Conservation (phyloP, 257 asterid species). For the Anisodus acutangulus region DNA sequence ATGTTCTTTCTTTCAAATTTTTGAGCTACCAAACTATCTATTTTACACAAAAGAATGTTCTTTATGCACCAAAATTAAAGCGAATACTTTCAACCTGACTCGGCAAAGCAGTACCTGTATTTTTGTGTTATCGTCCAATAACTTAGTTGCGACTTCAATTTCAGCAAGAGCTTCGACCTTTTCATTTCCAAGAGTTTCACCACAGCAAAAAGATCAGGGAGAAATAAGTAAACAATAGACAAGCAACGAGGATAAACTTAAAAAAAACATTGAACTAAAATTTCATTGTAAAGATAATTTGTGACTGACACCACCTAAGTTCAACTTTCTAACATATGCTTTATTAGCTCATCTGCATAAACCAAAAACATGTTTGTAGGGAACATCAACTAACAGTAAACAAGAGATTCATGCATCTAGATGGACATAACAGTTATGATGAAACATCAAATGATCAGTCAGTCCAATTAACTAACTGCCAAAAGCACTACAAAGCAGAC, state of each 20-base stretch:
- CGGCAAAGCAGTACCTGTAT: constrained; percentile 57
- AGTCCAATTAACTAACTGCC: neutral
- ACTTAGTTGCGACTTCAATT: constrained; percentile 89
- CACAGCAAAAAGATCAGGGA: constrained; percentile 9
- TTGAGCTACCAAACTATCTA: neutral
- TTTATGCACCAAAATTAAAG: neutral
- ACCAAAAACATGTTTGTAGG: neutral
- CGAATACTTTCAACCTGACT: constrained; percentile 21
- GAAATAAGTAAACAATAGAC: constrained; percentile 19
- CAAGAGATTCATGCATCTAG: neutral
- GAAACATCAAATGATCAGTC: constrained; percentile 12
- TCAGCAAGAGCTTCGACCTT: constrained; percentile 98
- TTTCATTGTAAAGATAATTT: neutral
- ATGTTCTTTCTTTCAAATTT: neutral
- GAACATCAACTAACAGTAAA: constrained; percentile 19
- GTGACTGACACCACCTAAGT: neutral
- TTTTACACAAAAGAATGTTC: neutral
- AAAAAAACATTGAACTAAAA: neutral
- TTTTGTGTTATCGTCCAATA: constrained; percentile 62
- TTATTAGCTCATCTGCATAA: neutral
- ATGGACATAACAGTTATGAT: constrained; percentile 3
- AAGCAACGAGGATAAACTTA: neutral
- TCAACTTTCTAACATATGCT: neutral
- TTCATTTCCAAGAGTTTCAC: constrained; percentile 27
- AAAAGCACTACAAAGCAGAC: constrained; percentile 28